These are phyloP conservation scores for Dysphania ambrosioides DNA, from an alignment of 148 eudicot genomes.

Conservation along the genomic window DNA sequence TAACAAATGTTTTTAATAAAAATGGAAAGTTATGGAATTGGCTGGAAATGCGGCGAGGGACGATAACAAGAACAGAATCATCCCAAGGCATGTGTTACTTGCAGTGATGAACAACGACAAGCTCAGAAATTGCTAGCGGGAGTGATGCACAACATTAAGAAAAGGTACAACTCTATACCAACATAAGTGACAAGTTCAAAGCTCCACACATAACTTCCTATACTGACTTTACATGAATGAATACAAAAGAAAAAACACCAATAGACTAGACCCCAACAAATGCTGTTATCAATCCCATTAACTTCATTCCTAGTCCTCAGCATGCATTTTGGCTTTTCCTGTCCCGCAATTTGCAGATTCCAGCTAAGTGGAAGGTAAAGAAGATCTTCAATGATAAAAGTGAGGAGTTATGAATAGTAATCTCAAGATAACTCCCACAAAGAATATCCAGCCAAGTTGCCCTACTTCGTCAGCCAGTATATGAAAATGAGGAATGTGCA, in stretches of 20 bases:
- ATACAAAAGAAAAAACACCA: not conserved
- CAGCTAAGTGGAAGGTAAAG: constrained; percentile 16
- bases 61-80: too few species aligned
- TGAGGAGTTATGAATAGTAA: not conserved
- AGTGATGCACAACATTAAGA: not conserved
- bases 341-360: constrained; percentile 5
- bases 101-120: too few species aligned
- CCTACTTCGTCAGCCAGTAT: constrained; percentile 83
- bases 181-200: too few species aligned
- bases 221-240: constrained; percentile 24
- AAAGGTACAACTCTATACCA: constrained; percentile 13
- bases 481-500: constrained; percentile 93
- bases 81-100: too few species aligned
- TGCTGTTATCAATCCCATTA: constrained; percentile 1
- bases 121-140: too few species aligned
- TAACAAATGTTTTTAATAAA: too few species aligned
- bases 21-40: too few species aligned
- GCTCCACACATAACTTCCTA: constrained; percentile 25
- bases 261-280: constrained; percentile 6
- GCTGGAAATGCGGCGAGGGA: too few species aligned
- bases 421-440: constrained; percentile 11
- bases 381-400: constrained; percentile 3
- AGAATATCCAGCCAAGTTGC: constrained; percentile 26
- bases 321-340: constrained; percentile 9
- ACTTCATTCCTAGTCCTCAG: constrained; percentile 12